phyloP scores from a whole-genome alignment of 257 asterid species.

The Petunia axillaris region DNA sequence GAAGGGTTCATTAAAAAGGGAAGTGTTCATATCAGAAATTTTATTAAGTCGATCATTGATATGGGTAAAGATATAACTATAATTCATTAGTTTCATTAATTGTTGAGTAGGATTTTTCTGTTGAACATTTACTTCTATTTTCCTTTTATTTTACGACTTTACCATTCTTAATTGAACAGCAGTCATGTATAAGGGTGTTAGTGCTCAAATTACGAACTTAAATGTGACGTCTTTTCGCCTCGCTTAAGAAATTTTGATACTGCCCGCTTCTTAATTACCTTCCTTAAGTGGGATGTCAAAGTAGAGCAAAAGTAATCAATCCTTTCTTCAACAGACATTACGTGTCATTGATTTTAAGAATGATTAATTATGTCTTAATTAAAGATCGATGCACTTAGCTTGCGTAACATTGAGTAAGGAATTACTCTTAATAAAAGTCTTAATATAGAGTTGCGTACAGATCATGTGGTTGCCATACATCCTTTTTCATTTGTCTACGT shows the following conservation, averaged over 20 bases:
- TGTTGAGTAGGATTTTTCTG: too few species aligned
- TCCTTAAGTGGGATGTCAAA: constrained; percentile 3
- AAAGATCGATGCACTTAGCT: background rate
- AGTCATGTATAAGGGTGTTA: too few species aligned
- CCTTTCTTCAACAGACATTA: background rate
- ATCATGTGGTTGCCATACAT: background rate
- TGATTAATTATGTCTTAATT: background rate
- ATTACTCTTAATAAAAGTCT: background rate
- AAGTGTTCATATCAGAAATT: too few species aligned
- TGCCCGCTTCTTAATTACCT: background rate
- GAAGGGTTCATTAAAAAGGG: too few species aligned
- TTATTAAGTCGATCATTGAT: too few species aligned
- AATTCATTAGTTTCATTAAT: too few species aligned
- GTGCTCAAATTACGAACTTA: background rate
- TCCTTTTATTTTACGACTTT: too few species aligned
- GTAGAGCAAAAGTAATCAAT: constrained; percentile 21
- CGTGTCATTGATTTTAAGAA: background rate
- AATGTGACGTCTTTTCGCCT: background rate
- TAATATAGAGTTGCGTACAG: background rate
- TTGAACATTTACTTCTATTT: too few species aligned
- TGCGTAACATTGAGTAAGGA: background rate
- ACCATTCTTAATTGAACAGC: too few species aligned
- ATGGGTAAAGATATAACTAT: too few species aligned
- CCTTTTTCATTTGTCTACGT: background rate
- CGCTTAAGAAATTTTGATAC: background rate